Evolutionary conservation across 2,329 filamentous ascomycete species (phyloP), one percentile per base, ranked within the genome.

Genomic region (Aspergillus niger): DNA sequence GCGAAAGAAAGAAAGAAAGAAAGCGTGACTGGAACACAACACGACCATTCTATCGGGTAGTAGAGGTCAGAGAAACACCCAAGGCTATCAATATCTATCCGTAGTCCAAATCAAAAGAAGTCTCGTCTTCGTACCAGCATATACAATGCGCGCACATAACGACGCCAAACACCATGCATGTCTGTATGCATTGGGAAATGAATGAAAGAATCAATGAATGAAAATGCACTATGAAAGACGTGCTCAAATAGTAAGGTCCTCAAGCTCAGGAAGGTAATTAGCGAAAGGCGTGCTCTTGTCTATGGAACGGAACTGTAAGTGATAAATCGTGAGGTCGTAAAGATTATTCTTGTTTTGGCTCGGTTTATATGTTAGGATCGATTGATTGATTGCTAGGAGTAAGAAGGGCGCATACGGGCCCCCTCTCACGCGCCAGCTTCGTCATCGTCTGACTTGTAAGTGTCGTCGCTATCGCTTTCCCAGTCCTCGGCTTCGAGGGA

Each of bases 401-500:
- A n/a, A 44, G 11, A 22, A 8, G n/a, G 17, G 39, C 5, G 39
- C 15, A 43, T 10, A 24, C 17, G 3, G 17, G 20, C 5, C n/a
- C 17, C 41, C 15, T 15, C 26, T 50, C 41, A 50, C 26, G 47
- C 26, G 8, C 28, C 47, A n/a, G 26, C 2, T 50, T 26, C 80
- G 24, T 82, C 80, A 11, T 82, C 81, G 56, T 82, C 81, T 5
- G 77, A 77, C 52, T 81, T 79, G 55, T 77, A 73, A 32, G 75
- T 76, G 39, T 76, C 76, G 13, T 79, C 76, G 17, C 74, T 72
- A 8, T 77, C 74, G 10, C 77, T 75, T 11, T 73, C 78, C 78
- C 80, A 86, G 0, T 82, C 85, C 20, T 86, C 83, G 3, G 84
- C 83, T 70, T 89, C 87, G 1, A 88, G 75, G 11, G 78, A 79